Evolutionary conservation across 2,329 filamentous ascomycete genomes (phyloP).

Genomic region (Kalmusia sp.): DNA sequence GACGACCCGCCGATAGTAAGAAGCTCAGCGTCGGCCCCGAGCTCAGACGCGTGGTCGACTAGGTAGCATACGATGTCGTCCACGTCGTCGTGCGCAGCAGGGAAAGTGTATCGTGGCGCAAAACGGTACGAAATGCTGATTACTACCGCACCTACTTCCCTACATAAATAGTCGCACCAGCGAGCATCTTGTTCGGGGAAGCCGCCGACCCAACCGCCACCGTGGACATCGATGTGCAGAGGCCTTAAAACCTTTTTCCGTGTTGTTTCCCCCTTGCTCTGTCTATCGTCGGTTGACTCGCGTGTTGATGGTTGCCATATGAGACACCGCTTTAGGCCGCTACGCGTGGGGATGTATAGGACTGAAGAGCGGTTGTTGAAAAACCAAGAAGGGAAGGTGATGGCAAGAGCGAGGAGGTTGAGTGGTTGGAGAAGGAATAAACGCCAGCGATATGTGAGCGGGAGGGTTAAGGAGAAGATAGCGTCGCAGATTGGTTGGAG

Average conservation of each 20-base stretch:
- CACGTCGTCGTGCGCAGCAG: slow-evolving; percentile 52
- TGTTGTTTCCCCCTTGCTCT: slow-evolving; percentile 6
- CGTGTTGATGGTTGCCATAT: slow-evolving; percentile 49
- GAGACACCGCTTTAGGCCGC: slow-evolving; percentile 51
- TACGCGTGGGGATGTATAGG: slow-evolving; percentile 49
- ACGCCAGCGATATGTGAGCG: slow-evolving; percentile 52
- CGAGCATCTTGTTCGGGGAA: slow-evolving; percentile 49
- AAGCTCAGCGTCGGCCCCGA: slow-evolving; percentile 48
- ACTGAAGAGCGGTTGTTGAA: slow-evolving; percentile 48
- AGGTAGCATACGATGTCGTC: slow-evolving; percentile 54
- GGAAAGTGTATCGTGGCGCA: slow-evolving; percentile 51
- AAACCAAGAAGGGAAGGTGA: slow-evolving; percentile 47
- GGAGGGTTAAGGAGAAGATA: slow-evolving; percentile 48
- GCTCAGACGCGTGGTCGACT: slow-evolving; percentile 44
- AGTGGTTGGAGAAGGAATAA: slow-evolving; percentile 53
- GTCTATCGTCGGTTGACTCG: not conserved
- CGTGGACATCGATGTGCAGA: slow-evolving; percentile 55
- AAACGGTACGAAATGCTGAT: slow-evolving; percentile 51
- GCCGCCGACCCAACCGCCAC: slow-evolving; percentile 54
- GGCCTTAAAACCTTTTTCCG: slow-evolving; percentile 44
- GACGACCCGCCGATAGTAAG: too few relatives aligned
- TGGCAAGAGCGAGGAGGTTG: slow-evolving; percentile 46
- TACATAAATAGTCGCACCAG: slow-evolving; percentile 45
- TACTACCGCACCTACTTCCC: slow-evolving; percentile 51
- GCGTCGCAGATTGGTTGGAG: slow-evolving; percentile 28